A percentile compares a stretch with the other conserved stretches of the same genome.
phyloP scores from a whole-genome alignment of 192 early-diverging fungal genomes.

The Coemansia asiatica region DNA sequence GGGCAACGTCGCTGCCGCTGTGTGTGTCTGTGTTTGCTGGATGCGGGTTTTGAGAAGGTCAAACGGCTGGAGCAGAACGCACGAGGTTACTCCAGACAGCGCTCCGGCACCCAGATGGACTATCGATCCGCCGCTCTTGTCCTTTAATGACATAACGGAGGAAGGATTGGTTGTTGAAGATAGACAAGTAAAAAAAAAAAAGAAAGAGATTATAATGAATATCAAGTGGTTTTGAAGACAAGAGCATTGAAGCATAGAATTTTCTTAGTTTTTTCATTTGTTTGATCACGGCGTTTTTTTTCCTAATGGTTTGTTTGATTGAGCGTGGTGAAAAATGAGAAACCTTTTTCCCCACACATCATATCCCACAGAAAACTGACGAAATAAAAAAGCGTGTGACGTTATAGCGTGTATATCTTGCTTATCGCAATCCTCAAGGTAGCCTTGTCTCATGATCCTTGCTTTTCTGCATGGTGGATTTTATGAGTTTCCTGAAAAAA shows the following conservation, averaged over 20 bases:
- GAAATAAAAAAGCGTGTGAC: no score
- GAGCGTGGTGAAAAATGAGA: no score
- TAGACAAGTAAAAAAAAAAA: neutral
- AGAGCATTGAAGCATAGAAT: neutral
- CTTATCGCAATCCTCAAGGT: no score
- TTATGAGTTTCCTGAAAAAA: no score
- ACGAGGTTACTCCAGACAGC: conserved; percentile 72
- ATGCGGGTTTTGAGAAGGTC: conserved; percentile 83
- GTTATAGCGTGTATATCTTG: no score
- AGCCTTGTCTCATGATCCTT: no score
- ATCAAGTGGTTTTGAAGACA: neutral
- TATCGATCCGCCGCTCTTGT: conserved; percentile 36
- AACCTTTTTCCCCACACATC: no score
- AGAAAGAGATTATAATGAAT: neutral
- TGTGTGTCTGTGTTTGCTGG: conserved; percentile 57
- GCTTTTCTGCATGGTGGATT: no score
- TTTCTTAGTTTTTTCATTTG: conserved; percentile 1
- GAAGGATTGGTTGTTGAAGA: conserved; percentile 25
- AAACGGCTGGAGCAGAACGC: conserved; percentile 82
- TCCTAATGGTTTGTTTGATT: neutral
- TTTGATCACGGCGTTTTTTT: neutral
- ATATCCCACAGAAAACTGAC: no score
- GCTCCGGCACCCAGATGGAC: conserved; percentile 77
- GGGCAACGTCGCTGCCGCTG: conserved; percentile 31
- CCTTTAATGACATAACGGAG: conserved; percentile 1